Conservation (phyloP, 805 yeast genomes). For the Barnettozyma pratensis region DNA sequence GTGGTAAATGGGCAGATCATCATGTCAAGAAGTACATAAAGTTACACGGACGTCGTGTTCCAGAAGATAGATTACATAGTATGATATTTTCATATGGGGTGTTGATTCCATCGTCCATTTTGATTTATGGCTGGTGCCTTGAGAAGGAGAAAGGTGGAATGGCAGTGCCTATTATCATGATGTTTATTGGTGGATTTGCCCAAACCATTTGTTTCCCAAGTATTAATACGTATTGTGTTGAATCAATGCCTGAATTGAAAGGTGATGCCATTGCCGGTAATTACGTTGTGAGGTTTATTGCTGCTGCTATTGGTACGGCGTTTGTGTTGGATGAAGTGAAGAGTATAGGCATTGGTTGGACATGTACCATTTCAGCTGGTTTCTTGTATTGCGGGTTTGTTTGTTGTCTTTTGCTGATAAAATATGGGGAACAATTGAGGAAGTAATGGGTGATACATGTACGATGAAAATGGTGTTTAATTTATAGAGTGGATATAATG, state of each 20-base stretch:
- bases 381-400: constrained; percentile 6
- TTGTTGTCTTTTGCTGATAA: neutral
- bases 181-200: constrained; percentile 44
- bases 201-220: constrained; percentile 50
- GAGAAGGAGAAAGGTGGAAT: constrained; percentile 48
- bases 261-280: constrained; percentile 55
- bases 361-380: constrained; percentile 44
- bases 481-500: too few relatives aligned
- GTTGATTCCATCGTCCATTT: constrained; percentile 38
- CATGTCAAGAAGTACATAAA: constrained; percentile 39
- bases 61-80: constrained; percentile 48
- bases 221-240: constrained; percentile 53
- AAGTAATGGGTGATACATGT: too few relatives aligned
- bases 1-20: constrained; percentile 49
- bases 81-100: constrained; percentile 33
- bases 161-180: constrained; percentile 45
- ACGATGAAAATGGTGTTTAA: too few relatives aligned
- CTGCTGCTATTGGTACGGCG: constrained; percentile 48
- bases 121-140: constrained; percentile 52
- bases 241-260: constrained; percentile 46
- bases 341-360: constrained; percentile 53
- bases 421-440: too few relatives aligned
- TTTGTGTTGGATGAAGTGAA: constrained; percentile 41
- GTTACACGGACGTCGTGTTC: constrained; percentile 35
- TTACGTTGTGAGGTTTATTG: constrained; percentile 44